Conservation (phyloP, 495 filamentous ascomycete species). For the Aspergillus kassunensis region DNA sequence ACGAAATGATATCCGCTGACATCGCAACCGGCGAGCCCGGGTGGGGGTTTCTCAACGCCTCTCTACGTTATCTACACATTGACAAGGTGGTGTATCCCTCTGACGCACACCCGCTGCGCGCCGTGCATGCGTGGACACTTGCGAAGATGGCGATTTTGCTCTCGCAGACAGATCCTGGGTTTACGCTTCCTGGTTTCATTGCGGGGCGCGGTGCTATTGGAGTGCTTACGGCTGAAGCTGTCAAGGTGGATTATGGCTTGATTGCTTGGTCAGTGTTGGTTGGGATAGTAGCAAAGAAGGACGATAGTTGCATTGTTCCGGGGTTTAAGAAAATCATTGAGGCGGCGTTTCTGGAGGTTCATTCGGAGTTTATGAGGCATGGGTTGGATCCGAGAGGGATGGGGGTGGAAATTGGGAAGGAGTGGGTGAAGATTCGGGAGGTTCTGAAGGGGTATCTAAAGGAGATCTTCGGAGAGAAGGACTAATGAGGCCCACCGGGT, state of each 20-base stretch:
- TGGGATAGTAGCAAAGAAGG: slow-evolving; percentile 39
- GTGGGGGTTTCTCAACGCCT: slow-evolving; percentile 35
- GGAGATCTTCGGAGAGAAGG: background rate
- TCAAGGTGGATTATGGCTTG: slow-evolving; percentile 27
- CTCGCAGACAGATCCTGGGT: slow-evolving; percentile 14
- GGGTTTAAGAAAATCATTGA: slow-evolving; percentile 32
- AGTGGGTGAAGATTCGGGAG: slow-evolving; percentile 34
- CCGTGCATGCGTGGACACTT: slow-evolving; percentile 41
- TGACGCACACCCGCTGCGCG: slow-evolving; percentile 39
- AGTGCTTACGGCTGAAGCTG: background rate
- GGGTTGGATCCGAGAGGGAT: slow-evolving; percentile 29
- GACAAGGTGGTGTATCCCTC: slow-evolving; percentile 34
- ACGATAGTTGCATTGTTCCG: slow-evolving; percentile 33
- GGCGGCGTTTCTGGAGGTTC: slow-evolving; percentile 28
- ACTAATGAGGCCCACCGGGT: background rate
- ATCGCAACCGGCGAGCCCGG: slow-evolving; percentile 28
- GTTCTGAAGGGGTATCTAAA: slow-evolving; percentile 17
- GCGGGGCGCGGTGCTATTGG: slow-evolving; percentile 16
- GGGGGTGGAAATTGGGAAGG: slow-evolving; percentile 21
- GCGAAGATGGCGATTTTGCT: slow-evolving; percentile 36
- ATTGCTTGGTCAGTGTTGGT: slow-evolving; percentile 35
- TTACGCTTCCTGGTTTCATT: slow-evolving; percentile 9
- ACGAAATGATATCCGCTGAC: slow-evolving; percentile 35
- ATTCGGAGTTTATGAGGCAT: slow-evolving; percentile 27
- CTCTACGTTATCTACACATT: slow-evolving; percentile 33